Conservation (phyloP, 495 filamentous ascomycete genomes). For the Penicillium roqueforti region DNA sequence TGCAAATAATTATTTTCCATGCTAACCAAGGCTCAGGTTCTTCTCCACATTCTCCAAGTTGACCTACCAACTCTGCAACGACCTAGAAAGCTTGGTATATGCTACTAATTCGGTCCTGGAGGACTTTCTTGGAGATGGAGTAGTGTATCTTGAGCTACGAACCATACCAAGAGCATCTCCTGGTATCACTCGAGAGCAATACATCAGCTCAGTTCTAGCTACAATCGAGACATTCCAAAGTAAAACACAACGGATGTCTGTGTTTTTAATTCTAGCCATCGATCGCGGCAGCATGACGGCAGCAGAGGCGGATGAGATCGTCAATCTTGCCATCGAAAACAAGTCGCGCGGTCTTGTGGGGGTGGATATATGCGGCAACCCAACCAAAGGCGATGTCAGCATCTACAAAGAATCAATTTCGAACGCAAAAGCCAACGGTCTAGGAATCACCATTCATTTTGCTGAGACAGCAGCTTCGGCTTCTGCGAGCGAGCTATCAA, state of each 20-base stretch:
- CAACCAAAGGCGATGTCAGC: slow-evolving; percentile 55
- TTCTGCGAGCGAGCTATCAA: slow-evolving; percentile 53
- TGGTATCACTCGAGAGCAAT: slow-evolving; percentile 54
- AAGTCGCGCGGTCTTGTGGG: slow-evolving; percentile 60
- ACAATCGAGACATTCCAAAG: slow-evolving; percentile 48
- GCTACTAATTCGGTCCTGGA: slow-evolving; percentile 66
- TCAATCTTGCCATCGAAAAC: slow-evolving; percentile 60
- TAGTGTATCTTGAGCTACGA: slow-evolving; percentile 76
- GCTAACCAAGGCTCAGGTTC: slow-evolving; percentile 45
- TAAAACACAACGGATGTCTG: slow-evolving; percentile 39
- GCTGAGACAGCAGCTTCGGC: slow-evolving; percentile 58
- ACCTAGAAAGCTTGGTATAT: slow-evolving; percentile 50
- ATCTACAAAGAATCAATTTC: slow-evolving; percentile 54
- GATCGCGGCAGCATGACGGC: slow-evolving; percentile 59
- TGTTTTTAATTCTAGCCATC: slow-evolving; percentile 68
- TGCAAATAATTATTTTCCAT: background rate
- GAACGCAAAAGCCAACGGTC: slow-evolving; percentile 46
- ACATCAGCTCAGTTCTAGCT: slow-evolving; percentile 60
- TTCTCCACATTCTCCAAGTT: slow-evolving; percentile 75
- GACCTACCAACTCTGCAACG: slow-evolving; percentile 69
- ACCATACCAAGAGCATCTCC: slow-evolving; percentile 69
- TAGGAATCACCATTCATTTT: slow-evolving; percentile 74
- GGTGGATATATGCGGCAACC: slow-evolving; percentile 78
- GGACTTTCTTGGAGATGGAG: slow-evolving; percentile 67
- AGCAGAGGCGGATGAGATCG: slow-evolving; percentile 53